Conservation (phyloP, 768 basidiomycete genomes). For the Amanita pallidorosea region DNA sequence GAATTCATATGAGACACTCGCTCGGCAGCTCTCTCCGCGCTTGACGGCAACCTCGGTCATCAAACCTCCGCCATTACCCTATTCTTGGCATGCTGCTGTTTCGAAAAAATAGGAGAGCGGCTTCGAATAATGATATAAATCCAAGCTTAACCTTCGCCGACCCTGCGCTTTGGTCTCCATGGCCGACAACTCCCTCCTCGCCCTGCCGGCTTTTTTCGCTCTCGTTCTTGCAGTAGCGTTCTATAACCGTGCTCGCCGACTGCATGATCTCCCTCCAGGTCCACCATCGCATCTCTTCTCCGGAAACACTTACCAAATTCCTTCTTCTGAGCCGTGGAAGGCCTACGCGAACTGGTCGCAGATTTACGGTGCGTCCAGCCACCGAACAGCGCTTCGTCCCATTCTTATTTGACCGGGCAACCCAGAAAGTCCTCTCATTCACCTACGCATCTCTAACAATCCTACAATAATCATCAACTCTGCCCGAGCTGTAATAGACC, state of each 20-base stretch:
- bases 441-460: constrained; percentile 23
- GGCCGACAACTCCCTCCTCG: background rate
- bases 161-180: background rate
- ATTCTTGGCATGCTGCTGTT: no score
- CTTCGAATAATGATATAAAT: background rate
- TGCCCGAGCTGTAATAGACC: constrained; percentile 26
- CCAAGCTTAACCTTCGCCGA: background rate
- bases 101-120: no score
- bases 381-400: background rate
- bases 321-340: constrained; percentile 4
- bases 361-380: constrained; percentile 21
- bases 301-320: constrained; percentile 18
- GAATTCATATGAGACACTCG: no score
- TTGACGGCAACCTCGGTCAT: no score
- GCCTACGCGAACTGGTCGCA: constrained; percentile 5
- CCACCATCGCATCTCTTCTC: background rate
- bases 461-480: constrained; percentile 38
- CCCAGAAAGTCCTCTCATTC: constrained; percentile 27
- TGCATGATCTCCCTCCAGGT: constrained; percentile 11
- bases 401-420: background rate
- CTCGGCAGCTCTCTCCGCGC: no score
- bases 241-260: constrained; percentile 12
- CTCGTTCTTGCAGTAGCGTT: constrained; percentile 13
- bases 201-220: constrained; percentile 3
- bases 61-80: no score